A percentile compares a stretch with the other conserved stretches of the same genome.
Evolutionary conservation across 2,329 filamentous ascomycete species (phyloP).

Genomic region (Colletotrichum sojae): DNA sequence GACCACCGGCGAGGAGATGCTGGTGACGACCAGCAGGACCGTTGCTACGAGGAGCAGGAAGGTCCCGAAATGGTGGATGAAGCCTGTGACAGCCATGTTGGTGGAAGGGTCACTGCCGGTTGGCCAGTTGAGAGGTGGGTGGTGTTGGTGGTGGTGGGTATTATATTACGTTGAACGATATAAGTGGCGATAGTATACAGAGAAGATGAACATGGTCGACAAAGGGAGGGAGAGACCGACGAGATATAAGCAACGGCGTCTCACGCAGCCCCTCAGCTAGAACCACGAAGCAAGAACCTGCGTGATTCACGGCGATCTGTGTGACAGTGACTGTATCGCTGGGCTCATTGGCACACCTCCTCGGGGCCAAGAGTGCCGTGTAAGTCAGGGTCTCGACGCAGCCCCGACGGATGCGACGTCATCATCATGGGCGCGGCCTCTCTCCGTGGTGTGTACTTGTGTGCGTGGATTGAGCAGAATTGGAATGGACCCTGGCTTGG

Average conservation of each 20-base stretch:
- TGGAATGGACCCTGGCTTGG: constrained; percentile 32
- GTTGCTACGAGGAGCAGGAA: constrained; percentile 69
- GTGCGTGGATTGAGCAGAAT: constrained; percentile 15
- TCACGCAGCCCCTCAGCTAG: constrained; percentile 6
- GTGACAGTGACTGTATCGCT: constrained; percentile 30
- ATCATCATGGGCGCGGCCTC: constrained; percentile 29
- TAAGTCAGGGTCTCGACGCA: constrained; percentile 35
- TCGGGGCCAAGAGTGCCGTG: constrained; percentile 31
- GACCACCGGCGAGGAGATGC: constrained; percentile 72
- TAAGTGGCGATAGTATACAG: constrained; percentile 19
- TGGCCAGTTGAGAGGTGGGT: neutral
- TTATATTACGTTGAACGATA: constrained; percentile 5
- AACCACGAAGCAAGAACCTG: constrained; percentile 30
- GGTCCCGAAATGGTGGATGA: constrained; percentile 71
- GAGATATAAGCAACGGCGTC: constrained; percentile 38
- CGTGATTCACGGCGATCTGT: constrained; percentile 35
- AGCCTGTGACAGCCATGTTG: constrained; percentile 63
- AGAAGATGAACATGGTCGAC: constrained; percentile 14
- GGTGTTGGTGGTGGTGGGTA: neutral
- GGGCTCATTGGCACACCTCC: constrained; percentile 23
- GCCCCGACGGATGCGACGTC: constrained; percentile 33
- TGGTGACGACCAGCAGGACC: constrained; percentile 70
- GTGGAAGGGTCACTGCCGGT: constrained; percentile 35
- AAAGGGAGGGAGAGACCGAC: constrained; percentile 28
- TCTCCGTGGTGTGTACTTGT: neutral